Percentiles rank a stretch among this genome's conserved stretches.
These are phyloP conservation scores for Bipolaris bicolor DNA, from an alignment of 2,329 filamentous ascomycete species.

Conservation along the genomic window DNA sequence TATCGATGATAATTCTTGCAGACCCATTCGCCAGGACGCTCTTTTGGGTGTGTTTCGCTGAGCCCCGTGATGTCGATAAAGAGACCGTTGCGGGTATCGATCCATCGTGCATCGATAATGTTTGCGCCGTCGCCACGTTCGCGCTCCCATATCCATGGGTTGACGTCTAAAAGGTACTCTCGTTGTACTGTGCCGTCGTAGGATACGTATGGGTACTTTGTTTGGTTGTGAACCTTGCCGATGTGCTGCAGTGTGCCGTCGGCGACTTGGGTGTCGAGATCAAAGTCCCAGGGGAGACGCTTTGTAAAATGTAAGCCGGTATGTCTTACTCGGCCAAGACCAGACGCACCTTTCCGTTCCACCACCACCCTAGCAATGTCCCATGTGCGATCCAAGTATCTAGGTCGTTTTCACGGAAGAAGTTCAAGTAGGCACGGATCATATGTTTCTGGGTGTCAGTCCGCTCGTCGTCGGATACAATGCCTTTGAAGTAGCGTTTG, in stretches of 20 bases:
- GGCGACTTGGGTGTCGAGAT: conserved; percentile 81
- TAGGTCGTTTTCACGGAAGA: conserved; percentile 67
- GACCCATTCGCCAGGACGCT: conserved; percentile 69
- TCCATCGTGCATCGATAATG: conserved; percentile 84
- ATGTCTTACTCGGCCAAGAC: background rate
- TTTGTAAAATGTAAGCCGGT: conserved; percentile 46
- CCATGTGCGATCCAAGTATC: conserved; percentile 90
- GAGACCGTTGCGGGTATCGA: conserved; percentile 75
- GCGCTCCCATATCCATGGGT: conserved; percentile 70
- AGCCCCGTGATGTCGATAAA: conserved; percentile 85
- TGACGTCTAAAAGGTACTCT: conserved; percentile 76
- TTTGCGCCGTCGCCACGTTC: conserved; percentile 72
- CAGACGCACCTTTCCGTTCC: conserved; percentile 68
- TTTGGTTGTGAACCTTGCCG: conserved; percentile 71
- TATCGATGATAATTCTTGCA: conserved; percentile 85
- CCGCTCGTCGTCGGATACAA: conserved; percentile 70
- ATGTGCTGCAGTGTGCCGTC: conserved; percentile 70
- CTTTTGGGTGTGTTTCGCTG: conserved; percentile 67
- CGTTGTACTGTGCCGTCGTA: conserved; percentile 50
- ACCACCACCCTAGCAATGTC: conserved; percentile 86
- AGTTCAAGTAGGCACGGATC: conserved; percentile 74
- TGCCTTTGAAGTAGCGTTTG: conserved; percentile 68
- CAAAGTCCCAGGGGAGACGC: conserved; percentile 84
- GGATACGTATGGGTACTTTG: conserved; percentile 57
- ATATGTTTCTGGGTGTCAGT: conserved; percentile 71